Conservation (phyloP, 352 stramenopile species). For the Thraustotheca clavata region DNA sequence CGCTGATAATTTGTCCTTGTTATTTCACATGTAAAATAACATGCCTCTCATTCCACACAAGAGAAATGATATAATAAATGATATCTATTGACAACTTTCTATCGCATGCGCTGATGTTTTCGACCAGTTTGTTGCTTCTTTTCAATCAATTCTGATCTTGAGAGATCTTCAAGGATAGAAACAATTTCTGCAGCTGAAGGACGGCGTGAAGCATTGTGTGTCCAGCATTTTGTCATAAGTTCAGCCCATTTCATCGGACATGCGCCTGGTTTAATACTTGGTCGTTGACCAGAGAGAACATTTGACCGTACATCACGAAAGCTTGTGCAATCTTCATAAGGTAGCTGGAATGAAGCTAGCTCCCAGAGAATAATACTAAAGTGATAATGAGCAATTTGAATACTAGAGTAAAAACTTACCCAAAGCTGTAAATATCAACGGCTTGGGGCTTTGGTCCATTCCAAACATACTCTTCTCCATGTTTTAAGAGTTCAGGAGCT, state of each 20-base stretch:
- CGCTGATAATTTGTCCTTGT: no score
- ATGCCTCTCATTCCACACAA: no score
- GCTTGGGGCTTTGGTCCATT: conserved; percentile 43
- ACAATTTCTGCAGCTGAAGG: conserved; percentile 77
- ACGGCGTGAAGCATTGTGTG: conserved; percentile 54
- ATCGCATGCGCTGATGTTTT: neutral
- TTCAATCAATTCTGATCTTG: conserved; percentile 4
- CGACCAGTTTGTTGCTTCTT: neutral
- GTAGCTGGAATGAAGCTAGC: conserved; percentile 72
- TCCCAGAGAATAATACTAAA: conserved; percentile 74
- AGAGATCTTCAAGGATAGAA: conserved; percentile 42
- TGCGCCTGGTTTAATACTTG: conserved; percentile 61
- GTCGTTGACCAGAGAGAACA: conserved; percentile 62
- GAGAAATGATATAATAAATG: no score
- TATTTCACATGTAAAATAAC: no score
- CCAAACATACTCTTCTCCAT: conserved; percentile 57
- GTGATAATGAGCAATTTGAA: neutral
- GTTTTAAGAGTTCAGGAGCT: conserved; percentile 68
- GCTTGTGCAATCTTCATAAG: conserved; percentile 51
- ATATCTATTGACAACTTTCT: conserved; percentile 6
- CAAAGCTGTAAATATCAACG: conserved; percentile 83
- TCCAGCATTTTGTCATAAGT: conserved; percentile 79
- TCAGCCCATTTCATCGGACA: conserved; percentile 81
- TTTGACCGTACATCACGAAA: conserved; percentile 71
- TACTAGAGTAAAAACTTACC: conserved; percentile 21